Conservation (phyloP, 1,284 basidiomycete species). For the Cryptococcus amylolentus region DNA sequence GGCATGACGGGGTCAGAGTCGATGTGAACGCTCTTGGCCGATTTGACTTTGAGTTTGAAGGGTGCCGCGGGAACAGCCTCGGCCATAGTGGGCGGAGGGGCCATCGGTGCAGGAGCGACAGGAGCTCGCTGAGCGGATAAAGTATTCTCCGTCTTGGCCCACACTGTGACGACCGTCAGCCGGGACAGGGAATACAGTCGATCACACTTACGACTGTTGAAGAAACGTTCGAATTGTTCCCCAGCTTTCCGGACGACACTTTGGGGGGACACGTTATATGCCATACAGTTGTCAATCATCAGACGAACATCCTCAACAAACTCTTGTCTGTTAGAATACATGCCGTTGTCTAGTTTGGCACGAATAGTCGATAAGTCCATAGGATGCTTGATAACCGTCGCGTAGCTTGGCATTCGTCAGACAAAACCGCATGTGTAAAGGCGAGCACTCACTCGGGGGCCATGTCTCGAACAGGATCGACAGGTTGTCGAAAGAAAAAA, state of each 20-base stretch:
- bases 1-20: constrained; percentile 33
- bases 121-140: constrained; percentile 15
- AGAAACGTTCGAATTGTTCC: constrained; percentile 70
- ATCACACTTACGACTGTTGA: constrained; percentile 69
- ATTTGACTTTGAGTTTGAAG: constrained; percentile 37
- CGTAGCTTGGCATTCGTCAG: constrained; percentile 60
- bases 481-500: constrained; percentile 70
- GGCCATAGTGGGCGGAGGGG: constrained; percentile 20
- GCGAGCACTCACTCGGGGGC: constrained; percentile 66
- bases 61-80: constrained; percentile 8
- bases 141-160: constrained; percentile 39
- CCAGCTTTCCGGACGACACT: constrained; percentile 75
- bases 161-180: constrained; percentile 18
- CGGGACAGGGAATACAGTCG: not conserved
- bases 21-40: constrained; percentile 27
- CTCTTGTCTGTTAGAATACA: constrained; percentile 74
- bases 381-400: constrained; percentile 82
- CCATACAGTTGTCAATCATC: constrained; percentile 82
- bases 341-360: constrained; percentile 78
- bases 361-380: constrained; percentile 92
- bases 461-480: constrained; percentile 81
- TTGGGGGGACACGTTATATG: constrained; percentile 68
- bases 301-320: constrained; percentile 85
- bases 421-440: not conserved
- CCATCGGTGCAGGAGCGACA: not conserved